These are phyloP conservation scores for Catunica adiposa DNA, from an alignment of 2,329 filamentous ascomycete species.

Conservation along the genomic window DNA sequence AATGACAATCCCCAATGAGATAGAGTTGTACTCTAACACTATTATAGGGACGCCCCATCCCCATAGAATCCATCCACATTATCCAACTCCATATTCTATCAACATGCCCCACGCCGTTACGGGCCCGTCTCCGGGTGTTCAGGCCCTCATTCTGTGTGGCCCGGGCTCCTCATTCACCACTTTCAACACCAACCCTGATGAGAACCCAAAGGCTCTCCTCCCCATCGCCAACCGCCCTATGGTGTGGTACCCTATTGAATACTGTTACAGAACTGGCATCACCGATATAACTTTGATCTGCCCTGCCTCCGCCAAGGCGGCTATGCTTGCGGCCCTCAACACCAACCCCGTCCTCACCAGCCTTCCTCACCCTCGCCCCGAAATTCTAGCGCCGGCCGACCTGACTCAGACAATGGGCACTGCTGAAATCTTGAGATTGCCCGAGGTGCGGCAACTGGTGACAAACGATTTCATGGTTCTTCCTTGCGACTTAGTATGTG, in stretches of 20 bases:
- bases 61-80: constrained; percentile 3
- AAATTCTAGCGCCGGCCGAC: constrained; percentile 58
- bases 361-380: constrained; percentile 55
- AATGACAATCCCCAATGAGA: constrained; percentile 1
- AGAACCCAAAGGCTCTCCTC: constrained; percentile 66
- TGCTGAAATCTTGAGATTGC: constrained; percentile 69
- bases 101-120: constrained; percentile 60
- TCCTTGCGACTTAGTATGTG: constrained; percentile 86
- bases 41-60: background rate
- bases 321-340: constrained; percentile 53
- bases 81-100: constrained; percentile 10
- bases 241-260: constrained; percentile 80
- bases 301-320: constrained; percentile 46
- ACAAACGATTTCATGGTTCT: constrained; percentile 77
- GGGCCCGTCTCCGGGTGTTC: constrained; percentile 59
- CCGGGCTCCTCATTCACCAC: constrained; percentile 69
- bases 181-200: constrained; percentile 64
- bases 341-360: constrained; percentile 64
- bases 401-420: constrained; percentile 77
- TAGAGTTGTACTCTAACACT: background rate
- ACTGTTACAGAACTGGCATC: constrained; percentile 67
- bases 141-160: constrained; percentile 69
- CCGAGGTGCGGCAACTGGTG: constrained; percentile 63
- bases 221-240: constrained; percentile 74
- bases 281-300: constrained; percentile 50